phyloP scores from a whole-genome alignment of 345 rosid species.

The Noccaea bulbosa region DNA sequence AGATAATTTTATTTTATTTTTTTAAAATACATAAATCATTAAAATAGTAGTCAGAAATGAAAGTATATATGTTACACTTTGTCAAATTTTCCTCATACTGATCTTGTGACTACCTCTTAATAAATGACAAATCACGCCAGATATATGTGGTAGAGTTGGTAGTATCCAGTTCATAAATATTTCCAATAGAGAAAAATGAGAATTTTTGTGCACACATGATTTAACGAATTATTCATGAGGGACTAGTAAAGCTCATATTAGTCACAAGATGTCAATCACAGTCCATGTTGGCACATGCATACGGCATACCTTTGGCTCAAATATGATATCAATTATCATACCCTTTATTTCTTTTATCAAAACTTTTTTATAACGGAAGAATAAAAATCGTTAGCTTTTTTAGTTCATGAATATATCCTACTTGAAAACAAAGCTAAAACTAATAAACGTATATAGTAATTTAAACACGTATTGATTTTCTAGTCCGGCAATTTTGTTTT shows the following conservation, averaged over 20 bases:
- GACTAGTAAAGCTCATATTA: constrained; percentile 36
- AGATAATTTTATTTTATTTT: background rate
- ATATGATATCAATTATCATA: constrained; percentile 21
- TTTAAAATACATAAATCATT: background rate
- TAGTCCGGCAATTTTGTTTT: background rate
- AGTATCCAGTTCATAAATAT: background rate
- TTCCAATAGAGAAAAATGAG: constrained; percentile 10
- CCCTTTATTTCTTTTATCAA: background rate
- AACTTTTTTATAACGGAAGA: constrained; percentile 8
- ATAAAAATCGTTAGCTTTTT: constrained; percentile 25
- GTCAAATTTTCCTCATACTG: background rate
- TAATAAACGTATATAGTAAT: background rate
- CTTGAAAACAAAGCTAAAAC: constrained; percentile 8
- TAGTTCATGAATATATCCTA: constrained; percentile 4
- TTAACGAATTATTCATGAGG: constrained; percentile 23
- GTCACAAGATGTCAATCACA: constrained; percentile 38
- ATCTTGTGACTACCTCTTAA: background rate
- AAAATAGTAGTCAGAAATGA: background rate
- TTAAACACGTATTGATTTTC: background rate
- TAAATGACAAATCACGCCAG: background rate
- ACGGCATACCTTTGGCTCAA: constrained; percentile 14
- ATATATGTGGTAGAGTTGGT: background rate
- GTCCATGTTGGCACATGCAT: constrained; percentile 41
- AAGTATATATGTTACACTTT: background rate
- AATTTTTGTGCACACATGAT: constrained; percentile 22